Conservation (phyloP, 306 rosid genomes). For the Cucurbita pepo region DNA sequence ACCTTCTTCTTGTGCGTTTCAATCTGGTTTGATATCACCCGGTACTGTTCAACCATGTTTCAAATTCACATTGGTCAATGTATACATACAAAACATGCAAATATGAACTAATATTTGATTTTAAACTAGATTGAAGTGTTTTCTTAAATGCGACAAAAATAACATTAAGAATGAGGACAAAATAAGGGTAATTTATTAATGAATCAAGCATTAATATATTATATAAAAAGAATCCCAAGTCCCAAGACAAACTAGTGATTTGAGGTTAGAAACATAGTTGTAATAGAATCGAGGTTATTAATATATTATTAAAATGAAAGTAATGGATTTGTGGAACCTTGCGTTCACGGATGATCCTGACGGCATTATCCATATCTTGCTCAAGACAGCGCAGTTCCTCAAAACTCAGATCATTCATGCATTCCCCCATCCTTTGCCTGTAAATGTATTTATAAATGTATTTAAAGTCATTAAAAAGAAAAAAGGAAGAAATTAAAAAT, state of each 20-base stretch:
- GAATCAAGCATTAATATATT: no score
- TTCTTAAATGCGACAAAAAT: no score
- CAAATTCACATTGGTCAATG: not conserved
- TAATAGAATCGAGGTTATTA: not conserved
- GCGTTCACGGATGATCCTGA: slow-evolving; percentile 40
- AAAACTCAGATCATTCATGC: slow-evolving; percentile 37
- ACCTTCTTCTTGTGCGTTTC: slow-evolving; percentile 56
- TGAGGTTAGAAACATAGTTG: not conserved
- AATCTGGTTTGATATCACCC: slow-evolving; percentile 33
- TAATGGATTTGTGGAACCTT: slow-evolving; percentile 24
- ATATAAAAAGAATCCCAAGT: not conserved
- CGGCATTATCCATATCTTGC: slow-evolving; percentile 47
- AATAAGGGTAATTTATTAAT: no score
- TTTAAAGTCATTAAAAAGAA: not conserved
- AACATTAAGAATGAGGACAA: no score
- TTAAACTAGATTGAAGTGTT: no score
- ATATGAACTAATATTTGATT: no score
- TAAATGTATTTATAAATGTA: not conserved
- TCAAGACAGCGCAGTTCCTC: slow-evolving; percentile 43
- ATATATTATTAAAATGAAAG: no score
- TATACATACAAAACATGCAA: not conserved
- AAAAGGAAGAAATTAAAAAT: not conserved
- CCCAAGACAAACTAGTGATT: not conserved
- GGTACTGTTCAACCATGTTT: slow-evolving; percentile 18
- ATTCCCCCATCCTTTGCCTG: slow-evolving; percentile 72